These are phyloP conservation scores for Sporobolomyces phaffii DNA, from an alignment of 768 basidiomycete genomes.

Conservation along the genomic window DNA sequence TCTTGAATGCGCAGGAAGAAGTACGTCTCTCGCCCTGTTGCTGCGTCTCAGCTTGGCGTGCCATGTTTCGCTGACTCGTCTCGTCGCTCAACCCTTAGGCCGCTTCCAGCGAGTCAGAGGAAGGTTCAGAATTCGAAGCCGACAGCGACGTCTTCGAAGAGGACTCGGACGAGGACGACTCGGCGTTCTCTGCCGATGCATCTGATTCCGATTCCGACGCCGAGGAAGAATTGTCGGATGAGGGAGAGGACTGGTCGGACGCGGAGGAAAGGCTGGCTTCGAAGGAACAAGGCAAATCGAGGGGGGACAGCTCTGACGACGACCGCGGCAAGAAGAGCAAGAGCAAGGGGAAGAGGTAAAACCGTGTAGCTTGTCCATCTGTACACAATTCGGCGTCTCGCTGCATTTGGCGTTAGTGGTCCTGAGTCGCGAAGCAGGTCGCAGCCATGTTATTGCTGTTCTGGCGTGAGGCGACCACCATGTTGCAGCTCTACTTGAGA, in stretches of 20 bases:
- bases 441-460: too few species aligned
- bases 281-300: slow-evolving; percentile 61
- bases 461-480: too few species aligned
- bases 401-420: too few species aligned
- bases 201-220: slow-evolving; percentile 35
- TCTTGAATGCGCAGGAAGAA: slow-evolving; percentile 65
- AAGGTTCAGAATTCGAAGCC: slow-evolving; percentile 50
- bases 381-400: too few species aligned
- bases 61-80: too few species aligned
- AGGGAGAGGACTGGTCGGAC: slow-evolving; percentile 75
- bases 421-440: too few species aligned
- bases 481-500: too few species aligned
- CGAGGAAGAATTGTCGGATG: slow-evolving; percentile 43
- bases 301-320: slow-evolving; percentile 43
- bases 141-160: slow-evolving; percentile 56
- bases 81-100: too few species aligned
- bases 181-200: slow-evolving; percentile 56
- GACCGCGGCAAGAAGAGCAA: slow-evolving; percentile 45
- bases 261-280: slow-evolving; percentile 52
- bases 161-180: slow-evolving; percentile 58
- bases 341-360: slow-evolving; percentile 25
- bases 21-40: slow-evolving; percentile 56
- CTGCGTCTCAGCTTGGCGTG: too few species aligned
- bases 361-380: background rate
- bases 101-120: slow-evolving; percentile 49